Base-by-base conservation (phyloP, 768 basidiomycete genomes). In the Tephrocybe sp. region DNA sequence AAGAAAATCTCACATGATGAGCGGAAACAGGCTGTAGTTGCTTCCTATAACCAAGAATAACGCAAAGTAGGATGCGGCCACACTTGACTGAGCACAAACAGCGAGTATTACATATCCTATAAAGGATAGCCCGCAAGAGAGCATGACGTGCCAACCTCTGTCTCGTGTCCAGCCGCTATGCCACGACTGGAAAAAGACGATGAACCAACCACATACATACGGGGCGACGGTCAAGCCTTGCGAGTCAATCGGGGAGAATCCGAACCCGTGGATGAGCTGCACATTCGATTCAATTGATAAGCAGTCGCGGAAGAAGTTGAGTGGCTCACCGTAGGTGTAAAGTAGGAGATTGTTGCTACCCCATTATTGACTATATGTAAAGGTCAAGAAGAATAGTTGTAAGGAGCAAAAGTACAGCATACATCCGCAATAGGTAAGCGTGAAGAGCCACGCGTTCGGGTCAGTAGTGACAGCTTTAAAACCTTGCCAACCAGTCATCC, bases 271-370 rank as follows among this genome's bases (percentile, higher is more conserved):
- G 62, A 83, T 82, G 20, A 84, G 66, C 78, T 79, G 50, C 4
- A 1, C 45, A 12, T 39, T 21, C 38, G 7, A 6, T 18, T n/a
- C 4, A 39, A n/a, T 20, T 18, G 20, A 11, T 21, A 20, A 12
- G 12, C 20, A 21, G 3, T 5, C 6, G 6, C 11, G 28, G 28
- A 5, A 39, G 20, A 4, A n/a, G 20, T 20, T 40, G 20, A 36
- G 38, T 34, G 3, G 58, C 72, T 38, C 58, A 77, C 79, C 7
- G 78, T 80, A 7, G 80, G 80, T 28, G 81, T 56, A 62, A 83
- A 83, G 57, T 81, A 83, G 0, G 79, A 76, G n/a, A 81, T 63
- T 0, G 80, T 83, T 3, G 80, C 78, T n/a, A 78, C 77, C 6
- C 79, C 78, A 47, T 81, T 75, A 52, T 81, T 81, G 63, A 80